Evolutionary conservation across 345 rosid species (phyloP), one percentile per base, ranked within the genome.

Genomic region (Capsella bursapastoris): DNA sequence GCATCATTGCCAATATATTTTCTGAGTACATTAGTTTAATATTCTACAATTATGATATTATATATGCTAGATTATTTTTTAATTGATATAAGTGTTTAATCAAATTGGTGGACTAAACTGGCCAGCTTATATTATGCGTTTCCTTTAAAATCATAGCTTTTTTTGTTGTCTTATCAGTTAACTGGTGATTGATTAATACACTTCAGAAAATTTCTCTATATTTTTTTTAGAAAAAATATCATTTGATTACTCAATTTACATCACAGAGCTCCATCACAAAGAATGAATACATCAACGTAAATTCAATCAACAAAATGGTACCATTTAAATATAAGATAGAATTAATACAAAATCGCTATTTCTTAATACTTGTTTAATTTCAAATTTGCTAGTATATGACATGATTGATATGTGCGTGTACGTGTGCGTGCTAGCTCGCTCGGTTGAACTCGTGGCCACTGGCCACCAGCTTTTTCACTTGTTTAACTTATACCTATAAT

Each of bases 391-490:
- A 14, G 16, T 32, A n/a, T 22, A 22, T 22, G 25, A 22, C 25
- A 22, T 22, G 50, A 6, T 27, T 8, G 32, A 32, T 45, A 43
- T 6, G 57, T 44, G 5, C 25, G 4, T 41, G 4, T 11, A 57
- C 9, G 48, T 40, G 55, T 72, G 37, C 35, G 69, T 62, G 52
- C 32, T 57, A 45, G 58, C 43, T 48, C 52, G 51, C n/a, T 57
- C 29, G 8, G 4, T 28, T 13, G 28, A n/a, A 31, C 31, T 68
- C 41, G 70, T 69, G 79, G 64, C 64, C 70, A 55, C 75, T 69
- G 79, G 64, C 64, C 70, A 55, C 75, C 66, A 64, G 61, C 59
- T 61, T 68, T 75, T 59, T 45, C 18, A 60, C 14, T 68, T 58
- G 2, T 28, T 50, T 27, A 50, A 74, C 14, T 14, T 15, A 15